Evolutionary conservation across 2,329 filamentous ascomycete genomes (phyloP).

Genomic region (Fusarium dimerum): DNA sequence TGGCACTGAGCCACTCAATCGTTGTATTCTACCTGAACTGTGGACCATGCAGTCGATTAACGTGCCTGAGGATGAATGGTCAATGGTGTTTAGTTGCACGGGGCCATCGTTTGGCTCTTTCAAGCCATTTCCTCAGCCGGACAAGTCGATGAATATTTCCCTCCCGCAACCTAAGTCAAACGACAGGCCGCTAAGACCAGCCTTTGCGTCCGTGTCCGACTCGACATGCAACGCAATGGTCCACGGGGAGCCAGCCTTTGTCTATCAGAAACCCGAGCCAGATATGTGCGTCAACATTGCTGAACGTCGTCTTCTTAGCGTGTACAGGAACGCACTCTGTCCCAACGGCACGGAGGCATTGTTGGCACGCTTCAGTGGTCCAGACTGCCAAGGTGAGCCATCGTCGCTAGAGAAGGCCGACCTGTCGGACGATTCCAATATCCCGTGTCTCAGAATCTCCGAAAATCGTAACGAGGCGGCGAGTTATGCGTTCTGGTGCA

Average conservation of each 20-base stretch:
- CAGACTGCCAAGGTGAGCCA: background rate
- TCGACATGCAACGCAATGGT: slow-evolving; percentile 9
- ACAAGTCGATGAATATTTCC: background rate
- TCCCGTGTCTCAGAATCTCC: slow-evolving; percentile 1
- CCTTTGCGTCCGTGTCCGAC: slow-evolving; percentile 11
- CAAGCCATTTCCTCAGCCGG: background rate
- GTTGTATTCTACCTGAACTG: slow-evolving; percentile 4
- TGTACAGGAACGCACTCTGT: slow-evolving; percentile 12
- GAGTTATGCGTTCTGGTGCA: slow-evolving; percentile 15
- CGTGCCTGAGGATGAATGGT: slow-evolving; percentile 3
- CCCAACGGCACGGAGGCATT: slow-evolving; percentile 7
- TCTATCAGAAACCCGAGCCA: slow-evolving; percentile 5
- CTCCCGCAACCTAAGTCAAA: slow-evolving; percentile 1
- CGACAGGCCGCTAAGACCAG: slow-evolving; percentile 1
- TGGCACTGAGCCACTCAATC: slow-evolving; percentile 1
- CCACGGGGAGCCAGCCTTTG: slow-evolving; percentile 4
- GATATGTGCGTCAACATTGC: slow-evolving; percentile 12
- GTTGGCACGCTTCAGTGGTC: slow-evolving; percentile 4
- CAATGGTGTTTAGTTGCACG: slow-evolving; percentile 8
- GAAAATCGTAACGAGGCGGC: slow-evolving; percentile 8
- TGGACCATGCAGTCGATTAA: slow-evolving; percentile 3
- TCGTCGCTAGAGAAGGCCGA: background rate
- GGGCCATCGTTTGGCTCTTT: background rate
- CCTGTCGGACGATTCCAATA: slow-evolving; percentile 1
- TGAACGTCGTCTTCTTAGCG: slow-evolving; percentile 4